Evolutionary conservation across 495 filamentous ascomycete genomes (phyloP), one percentile per base, ranked within the genome.

Genomic region (Gamarada debralockiae): DNA sequence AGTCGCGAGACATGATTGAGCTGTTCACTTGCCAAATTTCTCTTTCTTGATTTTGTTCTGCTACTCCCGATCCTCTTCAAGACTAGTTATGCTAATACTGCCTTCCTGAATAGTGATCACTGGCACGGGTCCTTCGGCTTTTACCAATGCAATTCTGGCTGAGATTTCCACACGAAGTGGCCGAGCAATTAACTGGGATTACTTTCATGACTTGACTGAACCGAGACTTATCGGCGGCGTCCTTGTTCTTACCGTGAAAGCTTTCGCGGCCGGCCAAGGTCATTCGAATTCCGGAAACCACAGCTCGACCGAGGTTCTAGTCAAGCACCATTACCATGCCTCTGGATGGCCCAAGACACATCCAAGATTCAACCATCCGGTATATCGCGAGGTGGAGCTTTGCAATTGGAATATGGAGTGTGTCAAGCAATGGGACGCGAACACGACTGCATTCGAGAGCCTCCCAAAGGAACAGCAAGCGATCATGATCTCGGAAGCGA

Each of bases 101-200:
- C 4, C 27, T 29, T 10, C 10, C 10, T 29, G 10, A 5, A 10
- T 29, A 29, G 81, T 87, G 40, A 82, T 87, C 49, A 79, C 69
- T 62, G 79, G 81, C 36, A 87, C 83, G 1, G 83, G 82, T 6
- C 83, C 83, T 0, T 82, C 81, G 5, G 82, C 83, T 17, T 87
- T 86, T 57, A 84, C 81, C 38, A 63, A 67, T 12, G 78, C 79
- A 14, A 73, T 86, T 24, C 50, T 87, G 23, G 71, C 68, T n/a
- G 78, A 85, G 52, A 82, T 83, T 75, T 73, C 73, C 18, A 45
- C 36, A 25, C 49, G 38, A 33, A 61, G 50, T 13, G 22, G n/a
- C 21, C 36, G 37, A 34, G 50, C 9, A 38, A 43, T 18, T 12
- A 48, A n/a, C 41, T 83, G 81, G 79, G 67, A 79, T 42, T 45